A percentile compares a stretch with the other conserved stretches of the same genome.
phyloP scores from a whole-genome alignment of 2,329 filamentous ascomycete genomes.

The Lecanosticta acicola region DNA sequence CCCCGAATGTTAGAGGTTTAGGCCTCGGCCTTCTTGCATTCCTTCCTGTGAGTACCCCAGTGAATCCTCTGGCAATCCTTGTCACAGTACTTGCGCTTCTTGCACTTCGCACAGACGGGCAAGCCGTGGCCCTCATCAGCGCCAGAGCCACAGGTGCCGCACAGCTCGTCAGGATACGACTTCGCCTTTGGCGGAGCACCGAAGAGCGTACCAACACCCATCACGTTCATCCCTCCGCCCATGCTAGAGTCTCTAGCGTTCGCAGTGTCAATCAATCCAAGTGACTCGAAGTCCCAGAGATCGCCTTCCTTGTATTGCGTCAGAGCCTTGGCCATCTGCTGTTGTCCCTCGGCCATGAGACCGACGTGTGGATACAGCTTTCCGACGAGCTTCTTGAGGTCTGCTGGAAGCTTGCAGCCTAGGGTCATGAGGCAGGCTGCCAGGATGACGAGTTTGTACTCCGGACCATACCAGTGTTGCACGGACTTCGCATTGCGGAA shows the following conservation, averaged over 20 bases:
- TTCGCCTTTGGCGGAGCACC: not conserved
- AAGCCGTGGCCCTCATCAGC: not conserved
- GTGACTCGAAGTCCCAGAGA: slow-evolving; percentile 7
- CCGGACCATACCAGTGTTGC: not conserved
- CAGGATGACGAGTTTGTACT: slow-evolving; percentile 12
- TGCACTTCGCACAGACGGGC: slow-evolving; percentile 1
- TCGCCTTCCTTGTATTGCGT: slow-evolving; percentile 7
- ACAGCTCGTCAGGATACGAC: not conserved
- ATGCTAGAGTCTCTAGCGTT: not conserved
- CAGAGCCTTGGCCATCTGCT: slow-evolving; percentile 10
- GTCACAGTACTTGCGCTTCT: slow-evolving; percentile 3
- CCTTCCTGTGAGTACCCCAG: slow-evolving; percentile 1
- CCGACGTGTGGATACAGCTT: slow-evolving; percentile 8
- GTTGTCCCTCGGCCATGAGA: slow-evolving; percentile 5
- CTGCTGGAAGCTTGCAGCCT: slow-evolving; percentile 9
- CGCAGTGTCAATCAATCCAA: not conserved
- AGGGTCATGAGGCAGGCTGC: slow-evolving; percentile 12
- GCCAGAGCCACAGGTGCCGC: not conserved
- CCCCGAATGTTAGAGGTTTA: too few species aligned
- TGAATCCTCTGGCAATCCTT: slow-evolving; percentile 4
- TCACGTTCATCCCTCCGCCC: not conserved
- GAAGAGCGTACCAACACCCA: not conserved
- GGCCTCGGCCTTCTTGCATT: not conserved
- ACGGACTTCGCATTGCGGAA: too few species aligned
- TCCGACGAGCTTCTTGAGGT: slow-evolving; percentile 6